Percentiles rank a stretch among this genome's conserved stretches.
Evolutionary conservation across 257 asterid genomes (phyloP).

Genomic region (Solanum gandarillasii): DNA sequence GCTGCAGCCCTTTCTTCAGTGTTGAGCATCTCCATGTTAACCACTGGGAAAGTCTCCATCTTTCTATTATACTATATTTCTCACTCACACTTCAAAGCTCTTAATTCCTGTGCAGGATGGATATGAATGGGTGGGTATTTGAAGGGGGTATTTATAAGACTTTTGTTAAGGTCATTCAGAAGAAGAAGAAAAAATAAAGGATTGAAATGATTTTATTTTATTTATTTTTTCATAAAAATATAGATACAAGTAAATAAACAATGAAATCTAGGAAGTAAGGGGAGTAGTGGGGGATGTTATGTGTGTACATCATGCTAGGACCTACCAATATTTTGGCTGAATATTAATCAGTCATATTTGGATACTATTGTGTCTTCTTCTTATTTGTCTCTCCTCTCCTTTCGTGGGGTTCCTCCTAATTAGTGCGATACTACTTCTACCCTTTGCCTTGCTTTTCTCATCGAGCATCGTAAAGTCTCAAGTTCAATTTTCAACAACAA

Average conservation of each 20-base stretch:
- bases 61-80: neutral
- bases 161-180: neutral
- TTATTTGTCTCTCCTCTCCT: neutral
- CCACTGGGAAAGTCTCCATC: constrained; percentile 50
- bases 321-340: constrained; percentile 10
- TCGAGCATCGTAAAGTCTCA: no score
- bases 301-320: constrained; percentile 21
- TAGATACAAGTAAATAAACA: neutral
- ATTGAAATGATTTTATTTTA: neutral
- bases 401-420: constrained; percentile 10
- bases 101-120: neutral
- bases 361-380: neutral
- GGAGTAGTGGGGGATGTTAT: constrained; percentile 23
- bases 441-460: neutral
- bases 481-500: neutral
- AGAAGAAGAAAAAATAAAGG: neutral
- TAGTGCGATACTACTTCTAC: neutral
- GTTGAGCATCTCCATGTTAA: constrained; percentile 49
- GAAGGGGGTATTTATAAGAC: constrained; percentile 39
- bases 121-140: neutral
- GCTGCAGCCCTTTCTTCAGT: constrained; percentile 43
- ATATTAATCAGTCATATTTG: neutral
- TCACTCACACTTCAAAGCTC: neutral
- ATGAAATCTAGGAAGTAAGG: neutral
- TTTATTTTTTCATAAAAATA: neutral